Percentiles rank a stretch among this genome's conserved stretches.
phyloP scores from a whole-genome alignment of 257 asterid species.

The Nicotiana obtusifolia region DNA sequence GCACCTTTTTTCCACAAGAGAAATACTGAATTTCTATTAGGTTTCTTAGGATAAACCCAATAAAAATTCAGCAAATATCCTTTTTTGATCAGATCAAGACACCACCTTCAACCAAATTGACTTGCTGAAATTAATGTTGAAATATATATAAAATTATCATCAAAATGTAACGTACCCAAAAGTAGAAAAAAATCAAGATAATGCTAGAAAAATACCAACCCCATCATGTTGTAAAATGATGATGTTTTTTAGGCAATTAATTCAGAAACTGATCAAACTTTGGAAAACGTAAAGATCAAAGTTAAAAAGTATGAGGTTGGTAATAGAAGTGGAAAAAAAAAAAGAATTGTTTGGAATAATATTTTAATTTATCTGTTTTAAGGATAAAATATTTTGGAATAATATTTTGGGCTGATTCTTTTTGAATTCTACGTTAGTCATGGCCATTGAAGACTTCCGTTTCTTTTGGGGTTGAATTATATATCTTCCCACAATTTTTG shows the following conservation, averaged over 20 bases:
- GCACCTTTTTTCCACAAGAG: not conserved
- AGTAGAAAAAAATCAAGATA: not conserved
- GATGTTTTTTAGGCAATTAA: not conserved
- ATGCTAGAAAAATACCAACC: not conserved
- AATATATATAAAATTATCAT: no score
- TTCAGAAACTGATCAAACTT: not conserved
- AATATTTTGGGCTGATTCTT: conserved; percentile 9
- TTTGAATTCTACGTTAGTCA: not conserved
- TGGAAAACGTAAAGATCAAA: not conserved
- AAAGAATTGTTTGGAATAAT: not conserved
- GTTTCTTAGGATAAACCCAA: conserved; percentile 22
- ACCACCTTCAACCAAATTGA: not conserved
- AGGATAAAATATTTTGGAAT: not conserved
- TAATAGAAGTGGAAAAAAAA: not conserved
- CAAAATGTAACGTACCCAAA: not conserved
- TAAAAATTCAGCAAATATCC: conserved; percentile 37
- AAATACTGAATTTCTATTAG: conserved; percentile 42
- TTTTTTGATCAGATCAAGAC: not conserved
- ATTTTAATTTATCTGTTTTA: not conserved
- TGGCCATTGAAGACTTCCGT: conserved; percentile 38
- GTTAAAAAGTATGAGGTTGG: not conserved
- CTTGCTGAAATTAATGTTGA: no score
- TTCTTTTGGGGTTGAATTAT: conserved; percentile 21
- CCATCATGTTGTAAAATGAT: not conserved
- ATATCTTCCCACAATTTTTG: conserved; percentile 30